These are phyloP conservation scores for Hirschioporus abietinus DNA, from an alignment of 768 basidiomycete genomes.

Conservation along the genomic window DNA sequence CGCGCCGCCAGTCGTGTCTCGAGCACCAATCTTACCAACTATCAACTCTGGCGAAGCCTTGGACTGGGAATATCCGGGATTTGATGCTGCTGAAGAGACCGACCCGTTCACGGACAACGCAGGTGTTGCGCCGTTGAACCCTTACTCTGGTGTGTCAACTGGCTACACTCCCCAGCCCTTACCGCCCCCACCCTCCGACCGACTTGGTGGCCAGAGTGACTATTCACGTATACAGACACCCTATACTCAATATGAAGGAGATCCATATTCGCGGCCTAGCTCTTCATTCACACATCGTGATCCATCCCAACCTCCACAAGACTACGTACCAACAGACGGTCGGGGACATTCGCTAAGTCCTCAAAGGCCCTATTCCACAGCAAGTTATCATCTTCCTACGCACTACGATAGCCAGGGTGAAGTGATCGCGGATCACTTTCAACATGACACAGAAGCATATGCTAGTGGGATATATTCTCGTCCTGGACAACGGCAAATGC, in stretches of 20 bases:
- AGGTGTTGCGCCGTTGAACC: neutral
- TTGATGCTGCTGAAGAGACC: constrained; percentile 8
- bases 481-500: constrained; percentile 42
- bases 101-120: constrained; percentile 27
- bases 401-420: constrained; percentile 12
- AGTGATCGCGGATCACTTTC: constrained; percentile 49
- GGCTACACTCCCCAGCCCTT: constrained; percentile 5
- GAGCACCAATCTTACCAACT: constrained; percentile 19
- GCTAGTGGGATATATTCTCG: constrained; percentile 56
- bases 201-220: constrained; percentile 7
- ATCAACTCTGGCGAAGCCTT: constrained; percentile 29
- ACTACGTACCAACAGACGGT: neutral
- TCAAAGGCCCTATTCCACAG: constrained; percentile 6
- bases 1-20: neutral
- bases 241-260: neutral
- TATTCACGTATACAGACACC: constrained; percentile 2
- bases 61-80: constrained; percentile 15
- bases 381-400: constrained; percentile 10
- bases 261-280: neutral
- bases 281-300: constrained; percentile 1
- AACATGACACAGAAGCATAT: constrained; percentile 63
- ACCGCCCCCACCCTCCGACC: constrained; percentile 8
- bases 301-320: neutral
- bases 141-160: constrained; percentile 4
- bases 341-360: neutral